These are phyloP conservation scores for Phytopythium aichiense DNA, from an alignment of 352 stramenopile genomes.

Conservation along the genomic window DNA sequence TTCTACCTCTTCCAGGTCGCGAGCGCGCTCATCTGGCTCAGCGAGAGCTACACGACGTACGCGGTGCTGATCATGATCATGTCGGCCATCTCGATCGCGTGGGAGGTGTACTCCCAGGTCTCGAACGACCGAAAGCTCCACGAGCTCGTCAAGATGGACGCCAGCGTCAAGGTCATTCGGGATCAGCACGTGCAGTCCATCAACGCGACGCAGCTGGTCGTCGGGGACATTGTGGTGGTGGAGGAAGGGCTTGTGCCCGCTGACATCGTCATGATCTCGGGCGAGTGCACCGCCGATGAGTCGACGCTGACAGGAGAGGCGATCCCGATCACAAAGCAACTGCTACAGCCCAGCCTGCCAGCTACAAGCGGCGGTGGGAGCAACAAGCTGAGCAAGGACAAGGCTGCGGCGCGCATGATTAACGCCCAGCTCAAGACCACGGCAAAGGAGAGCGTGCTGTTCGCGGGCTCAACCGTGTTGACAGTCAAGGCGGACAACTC, in stretches of 20 bases:
- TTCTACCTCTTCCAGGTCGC: constrained; percentile 81
- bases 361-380: constrained; percentile 30
- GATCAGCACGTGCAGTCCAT: constrained; percentile 43
- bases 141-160: constrained; percentile 46
- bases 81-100: constrained; percentile 64
- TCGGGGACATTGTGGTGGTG: constrained; percentile 66
- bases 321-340: constrained; percentile 75
- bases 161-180: constrained; percentile 55
- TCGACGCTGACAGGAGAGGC: constrained; percentile 75
- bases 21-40: constrained; percentile 66
- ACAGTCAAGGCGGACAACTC: constrained; percentile 23
- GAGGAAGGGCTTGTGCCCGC: constrained; percentile 58
- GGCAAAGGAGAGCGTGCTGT: constrained; percentile 47
- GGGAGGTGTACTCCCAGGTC: constrained; percentile 65
- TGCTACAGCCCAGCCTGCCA: constrained; percentile 14
- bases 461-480: constrained; percentile 54
- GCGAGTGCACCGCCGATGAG: constrained; percentile 71
- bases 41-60: constrained; percentile 64
- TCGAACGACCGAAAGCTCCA: constrained; percentile 60
- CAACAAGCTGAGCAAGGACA: constrained; percentile 18
- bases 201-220: constrained; percentile 42
- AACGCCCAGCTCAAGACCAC: constrained; percentile 38
- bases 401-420: constrained; percentile 12
- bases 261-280: constrained; percentile 56
- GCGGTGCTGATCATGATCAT: constrained; percentile 55